These are phyloP conservation scores for Colletotrichum horii DNA, from an alignment of 2,329 filamentous ascomycete genomes.

Conservation along the genomic window DNA sequence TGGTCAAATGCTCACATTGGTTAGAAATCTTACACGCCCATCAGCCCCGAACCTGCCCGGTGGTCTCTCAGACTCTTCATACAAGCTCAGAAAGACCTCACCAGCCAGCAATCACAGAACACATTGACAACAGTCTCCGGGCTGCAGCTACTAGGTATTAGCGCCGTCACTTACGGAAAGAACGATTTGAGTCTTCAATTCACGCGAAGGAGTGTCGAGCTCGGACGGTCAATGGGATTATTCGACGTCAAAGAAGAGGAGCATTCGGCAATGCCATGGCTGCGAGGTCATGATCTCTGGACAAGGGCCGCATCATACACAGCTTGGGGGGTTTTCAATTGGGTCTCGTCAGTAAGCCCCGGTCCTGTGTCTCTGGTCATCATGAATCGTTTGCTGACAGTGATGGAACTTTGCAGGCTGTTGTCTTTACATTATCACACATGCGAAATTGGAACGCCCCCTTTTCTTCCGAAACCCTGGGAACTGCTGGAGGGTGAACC, in stretches of 20 bases:
- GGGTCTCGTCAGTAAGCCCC: constrained; percentile 7
- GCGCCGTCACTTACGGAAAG: neutral
- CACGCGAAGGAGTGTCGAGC: neutral
- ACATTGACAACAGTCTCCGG: neutral
- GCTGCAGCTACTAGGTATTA: neutral
- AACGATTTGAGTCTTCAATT: neutral
- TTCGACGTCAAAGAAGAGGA: neutral
- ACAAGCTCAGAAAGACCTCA: neutral
- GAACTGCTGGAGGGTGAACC: neutral
- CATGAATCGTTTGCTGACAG: neutral
- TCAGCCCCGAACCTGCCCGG: neutral
- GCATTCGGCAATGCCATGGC: neutral
- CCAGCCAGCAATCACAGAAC: neutral
- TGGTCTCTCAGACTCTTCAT: neutral
- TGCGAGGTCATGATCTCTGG: neutral
- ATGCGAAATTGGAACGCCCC: neutral
- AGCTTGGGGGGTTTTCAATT: constrained; percentile 33
- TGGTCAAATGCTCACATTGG: neutral
- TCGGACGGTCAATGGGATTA: neutral
- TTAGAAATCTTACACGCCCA: neutral
- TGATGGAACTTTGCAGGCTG: neutral
- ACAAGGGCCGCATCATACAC: constrained; percentile 24
- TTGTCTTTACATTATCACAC: neutral
- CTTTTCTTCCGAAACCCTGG: neutral
- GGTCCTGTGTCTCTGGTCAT: too few species aligned